Conservation (phyloP, 2,329 filamentous ascomycete species). For the Biscogniauxia sp. region DNA sequence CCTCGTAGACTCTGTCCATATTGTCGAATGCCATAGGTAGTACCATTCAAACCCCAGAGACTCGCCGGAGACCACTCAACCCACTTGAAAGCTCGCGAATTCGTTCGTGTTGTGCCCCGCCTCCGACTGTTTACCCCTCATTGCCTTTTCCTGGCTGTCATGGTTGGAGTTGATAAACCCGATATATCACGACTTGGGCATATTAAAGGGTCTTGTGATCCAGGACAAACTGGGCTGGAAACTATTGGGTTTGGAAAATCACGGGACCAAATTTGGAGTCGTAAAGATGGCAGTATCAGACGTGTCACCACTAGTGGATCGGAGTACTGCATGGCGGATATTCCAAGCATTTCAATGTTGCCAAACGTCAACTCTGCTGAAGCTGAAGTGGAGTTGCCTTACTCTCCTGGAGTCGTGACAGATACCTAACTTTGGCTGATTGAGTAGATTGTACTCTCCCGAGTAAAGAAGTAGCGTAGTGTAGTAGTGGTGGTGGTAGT, state of each 20-base stretch:
- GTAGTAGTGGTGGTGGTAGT: too few relatives aligned
- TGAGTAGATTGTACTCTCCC: background rate
- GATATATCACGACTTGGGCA: background rate
- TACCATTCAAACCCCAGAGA: background rate
- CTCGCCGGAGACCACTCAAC: background rate
- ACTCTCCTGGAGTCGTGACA: background rate
- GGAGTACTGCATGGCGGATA: background rate
- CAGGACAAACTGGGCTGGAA: background rate
- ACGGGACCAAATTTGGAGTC: background rate
- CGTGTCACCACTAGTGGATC: background rate
- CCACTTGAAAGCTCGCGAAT: background rate
- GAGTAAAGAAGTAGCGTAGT: background rate
- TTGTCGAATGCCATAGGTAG: background rate
- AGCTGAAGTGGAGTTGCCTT: background rate
- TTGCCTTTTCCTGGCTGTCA: background rate
- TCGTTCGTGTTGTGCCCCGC: background rate
- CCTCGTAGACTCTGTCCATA: background rate
- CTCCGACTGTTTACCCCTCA: background rate
- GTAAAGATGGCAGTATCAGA: background rate
- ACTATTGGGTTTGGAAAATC: background rate
- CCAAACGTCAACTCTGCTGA: background rate
- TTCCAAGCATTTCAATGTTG: too few relatives aligned
- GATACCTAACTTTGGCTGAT: background rate
- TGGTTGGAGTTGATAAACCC: background rate
- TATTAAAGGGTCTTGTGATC: background rate